phyloP scores from a whole-genome alignment of 805 yeast genomes.

The Ogataea allantospora region DNA sequence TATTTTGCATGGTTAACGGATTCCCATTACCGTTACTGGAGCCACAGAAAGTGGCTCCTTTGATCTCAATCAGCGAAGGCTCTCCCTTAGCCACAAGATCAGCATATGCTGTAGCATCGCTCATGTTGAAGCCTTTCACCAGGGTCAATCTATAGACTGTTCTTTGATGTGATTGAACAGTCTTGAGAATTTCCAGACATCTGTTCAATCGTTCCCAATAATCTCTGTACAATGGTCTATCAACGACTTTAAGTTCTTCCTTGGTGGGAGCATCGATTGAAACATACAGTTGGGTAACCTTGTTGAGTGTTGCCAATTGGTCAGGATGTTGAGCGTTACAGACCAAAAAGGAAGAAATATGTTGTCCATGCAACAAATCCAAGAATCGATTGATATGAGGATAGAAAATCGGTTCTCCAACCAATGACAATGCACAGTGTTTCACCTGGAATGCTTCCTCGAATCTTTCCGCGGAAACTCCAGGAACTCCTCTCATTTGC shows the following conservation, averaged over 20 bases:
- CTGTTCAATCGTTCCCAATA: slow-evolving; percentile 86
- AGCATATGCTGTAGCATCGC: slow-evolving; percentile 76
- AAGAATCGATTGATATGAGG: slow-evolving; percentile 88
- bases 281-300: slow-evolving; percentile 88
- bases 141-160: slow-evolving; percentile 88
- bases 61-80: slow-evolving; percentile 88
- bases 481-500: slow-evolving; percentile 95
- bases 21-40: slow-evolving; percentile 81
- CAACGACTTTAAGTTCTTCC: slow-evolving; percentile 74
- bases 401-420: slow-evolving; percentile 93
- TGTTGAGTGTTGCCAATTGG: slow-evolving; percentile 61
- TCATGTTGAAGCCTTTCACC: slow-evolving; percentile 91
- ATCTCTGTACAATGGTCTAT: slow-evolving; percentile 84
- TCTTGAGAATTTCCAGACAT: slow-evolving; percentile 75
- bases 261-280: slow-evolving; percentile 94
- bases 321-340: slow-evolving; percentile 97
- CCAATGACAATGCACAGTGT: slow-evolving; percentile 90
- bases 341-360: slow-evolving; percentile 82
- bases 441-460: slow-evolving; percentile 86
- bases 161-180: slow-evolving; percentile 76
- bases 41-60: slow-evolving; percentile 96
- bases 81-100: slow-evolving; percentile 77
- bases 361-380: slow-evolving; percentile 72
- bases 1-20: slow-evolving; percentile 91
- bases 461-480: slow-evolving; percentile 84